Evolutionary conservation across 2,329 filamentous ascomycete species (phyloP).

Genomic region (Gaeumannomyces sp.): DNA sequence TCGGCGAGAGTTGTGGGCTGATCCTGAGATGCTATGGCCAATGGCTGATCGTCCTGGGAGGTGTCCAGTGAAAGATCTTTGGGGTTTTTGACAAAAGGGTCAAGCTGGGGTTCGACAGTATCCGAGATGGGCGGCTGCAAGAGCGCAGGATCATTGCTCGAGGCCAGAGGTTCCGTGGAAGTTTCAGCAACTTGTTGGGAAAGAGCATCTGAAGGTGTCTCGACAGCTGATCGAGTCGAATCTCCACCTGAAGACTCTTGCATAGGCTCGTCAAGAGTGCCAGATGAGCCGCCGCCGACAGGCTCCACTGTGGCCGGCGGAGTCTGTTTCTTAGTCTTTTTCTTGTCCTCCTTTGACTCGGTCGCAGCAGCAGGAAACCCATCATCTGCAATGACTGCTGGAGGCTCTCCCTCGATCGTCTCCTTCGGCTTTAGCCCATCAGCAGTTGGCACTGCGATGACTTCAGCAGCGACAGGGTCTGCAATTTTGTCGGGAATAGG

Average conservation of each 20-base stretch:
- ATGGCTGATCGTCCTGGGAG: too few species aligned
- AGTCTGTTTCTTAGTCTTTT: slow-evolving; percentile 6
- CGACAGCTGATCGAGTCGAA: background rate
- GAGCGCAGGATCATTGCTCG: background rate
- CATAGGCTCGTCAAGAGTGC: slow-evolving; percentile 13
- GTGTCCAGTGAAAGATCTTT: too few species aligned
- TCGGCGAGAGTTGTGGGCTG: too few species aligned
- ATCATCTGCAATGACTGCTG: slow-evolving; percentile 16
- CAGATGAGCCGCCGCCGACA: background rate
- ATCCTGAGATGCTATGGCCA: too few species aligned
- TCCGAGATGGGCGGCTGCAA: too few species aligned
- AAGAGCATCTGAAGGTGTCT: background rate
- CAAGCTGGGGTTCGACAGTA: background rate
- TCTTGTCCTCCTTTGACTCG: slow-evolving; percentile 18
- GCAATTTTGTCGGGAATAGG: background rate
- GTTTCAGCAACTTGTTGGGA: too few species aligned
- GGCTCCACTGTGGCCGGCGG: background rate
- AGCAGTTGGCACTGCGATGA: background rate
- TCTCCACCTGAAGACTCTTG: slow-evolving; percentile 3
- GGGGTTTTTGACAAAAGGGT: background rate
- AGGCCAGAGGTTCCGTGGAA: background rate
- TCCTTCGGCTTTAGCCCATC: background rate
- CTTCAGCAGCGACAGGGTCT: too few species aligned
- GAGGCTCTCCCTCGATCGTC: slow-evolving; percentile 12
- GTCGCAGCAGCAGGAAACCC: slow-evolving; percentile 18